Evolutionary conservation across 2,329 filamentous ascomycete genomes (phyloP).

Genomic region (Cercospora canescens): DNA sequence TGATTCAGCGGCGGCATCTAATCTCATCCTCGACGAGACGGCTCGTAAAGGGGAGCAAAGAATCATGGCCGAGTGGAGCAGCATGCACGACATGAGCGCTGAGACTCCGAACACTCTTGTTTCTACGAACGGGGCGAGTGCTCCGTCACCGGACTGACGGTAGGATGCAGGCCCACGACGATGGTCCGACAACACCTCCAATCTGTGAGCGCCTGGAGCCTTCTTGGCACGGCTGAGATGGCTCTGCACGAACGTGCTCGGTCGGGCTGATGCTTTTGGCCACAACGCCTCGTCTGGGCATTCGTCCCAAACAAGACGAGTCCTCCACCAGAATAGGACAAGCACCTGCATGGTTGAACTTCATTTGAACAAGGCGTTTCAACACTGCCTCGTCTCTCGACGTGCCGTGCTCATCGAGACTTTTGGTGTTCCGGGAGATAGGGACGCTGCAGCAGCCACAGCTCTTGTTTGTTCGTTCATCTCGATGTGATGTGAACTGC

Average conservation of each 20-base stretch:
- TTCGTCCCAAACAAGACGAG: not conserved
- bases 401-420: no score
- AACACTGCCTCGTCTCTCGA: constrained; percentile 3
- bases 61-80: not conserved
- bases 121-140: not conserved
- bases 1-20: not conserved
- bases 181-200: not conserved
- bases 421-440: not conserved
- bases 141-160: not conserved
- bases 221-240: not conserved
- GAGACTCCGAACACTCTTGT: not conserved
- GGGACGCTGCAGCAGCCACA: not conserved
- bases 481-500: not conserved
- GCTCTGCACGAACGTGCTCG: not conserved
- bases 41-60: not conserved
- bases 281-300: not conserved
- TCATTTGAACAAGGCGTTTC: constrained; percentile 3
- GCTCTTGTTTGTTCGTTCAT: not conserved
- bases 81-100: not conserved
- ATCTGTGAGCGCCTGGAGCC: not conserved
- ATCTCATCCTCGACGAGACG: not conserved
- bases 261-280: not conserved
- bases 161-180: not conserved
- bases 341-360: not conserved
- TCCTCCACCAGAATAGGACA: not conserved